Base-by-base conservation (phyloP, 768 basidiomycete species). In the Tylopilus plumbeoviolaceoides region DNA sequence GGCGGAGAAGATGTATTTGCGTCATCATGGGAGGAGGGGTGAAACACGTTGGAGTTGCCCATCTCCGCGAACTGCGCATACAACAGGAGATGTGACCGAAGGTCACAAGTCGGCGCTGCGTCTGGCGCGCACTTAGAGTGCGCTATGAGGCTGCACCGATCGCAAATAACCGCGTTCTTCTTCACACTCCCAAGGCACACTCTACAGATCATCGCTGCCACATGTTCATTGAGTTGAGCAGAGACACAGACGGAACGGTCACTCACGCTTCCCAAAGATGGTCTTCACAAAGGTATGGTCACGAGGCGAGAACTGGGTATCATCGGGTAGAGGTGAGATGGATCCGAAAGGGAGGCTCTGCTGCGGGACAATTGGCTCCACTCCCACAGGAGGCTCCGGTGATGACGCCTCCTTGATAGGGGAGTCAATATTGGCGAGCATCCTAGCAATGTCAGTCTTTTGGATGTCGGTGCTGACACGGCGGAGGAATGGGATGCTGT, bases 401-500 rank as follows among this genome's bases (percentile, higher is more conserved):
- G 77, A 75, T 4, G 79, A 70, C 27, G 78, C 63, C 47, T 71
- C 69, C 7, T 47, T 43, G 23, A 65, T 65, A 1, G 53, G 55
- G 11, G 47, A 33, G 51, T 74, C 73, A 50, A 78, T 64, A 38
- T 68, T 66, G n/a, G 77, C 68, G 31, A 78, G 63, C 55, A 82
- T 79, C 47, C 81, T 81, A 47, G 79, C 72, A 41, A 73, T 76
- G 44, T 90, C 88, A 18, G 81, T 75, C 69, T 87, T 89, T 54
- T 89, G 85, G 50, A 91, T 65, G 63, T 97, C 95, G 53, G 84
- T 78, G 66, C 92, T 94, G 64, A 97, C 87, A 5, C 95, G 87
- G 28, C 93, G 86, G 12, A 97, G 76, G 78, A 97, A 97, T 10
- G 95, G 95, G 33, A 98, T 90, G 64, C 91, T 94, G 64, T 98